Evolutionary conservation across 2,329 filamentous ascomycete genomes (phyloP), one percentile per base, ranked within the genome.

Genomic region (Neopestalotiopsis rosae): DNA sequence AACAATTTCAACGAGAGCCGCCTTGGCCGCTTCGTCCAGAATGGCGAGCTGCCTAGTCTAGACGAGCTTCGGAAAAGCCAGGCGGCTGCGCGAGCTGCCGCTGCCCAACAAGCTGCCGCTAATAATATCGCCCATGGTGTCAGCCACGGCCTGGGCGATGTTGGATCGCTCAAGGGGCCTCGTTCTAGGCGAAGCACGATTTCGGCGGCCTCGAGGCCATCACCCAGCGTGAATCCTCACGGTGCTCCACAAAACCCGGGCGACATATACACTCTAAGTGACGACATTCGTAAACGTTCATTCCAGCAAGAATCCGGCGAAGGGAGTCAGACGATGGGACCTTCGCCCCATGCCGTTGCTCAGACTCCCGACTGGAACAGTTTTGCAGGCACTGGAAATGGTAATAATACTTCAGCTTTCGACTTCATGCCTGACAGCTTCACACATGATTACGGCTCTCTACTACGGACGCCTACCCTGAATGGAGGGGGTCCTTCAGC

Each of bases 231-330:
- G 28, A 77, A 77, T 67, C 76, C 76, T 68, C 77, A 79, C 62
- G 77, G 77, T 38, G 76, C 77, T 30, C 77, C 77, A 6, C 77
- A 79, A 69, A 77, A 79, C 49, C 77, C 77, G 6, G 70, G 76
- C 13, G 77, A 79, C 45, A 78, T 79, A 61, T 79, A 79, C 65
- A 74, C 76, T 13, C 74, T 74, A 63, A 78, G 76, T 57, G 75
- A 79, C 49, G 75, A 78, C 34, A 73, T 79, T 38, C 72, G 77
- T 57, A 77, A 73, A 68, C 72, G 72, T 14, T 65, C 65, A n/a
- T 74, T 74, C 34, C 70, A 75, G 13, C 66, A 69, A 12, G 49
- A 72, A 28, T 71, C 72, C 49, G 72, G 69, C 24, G 45, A 73
- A 70, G 28, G 69, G 68, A 5, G 69, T 69, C 28, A 67, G 61